Base-by-base conservation (phyloP, 2,329 filamentous ascomycete species). In the Beauveria rudraprayagi region DNA sequence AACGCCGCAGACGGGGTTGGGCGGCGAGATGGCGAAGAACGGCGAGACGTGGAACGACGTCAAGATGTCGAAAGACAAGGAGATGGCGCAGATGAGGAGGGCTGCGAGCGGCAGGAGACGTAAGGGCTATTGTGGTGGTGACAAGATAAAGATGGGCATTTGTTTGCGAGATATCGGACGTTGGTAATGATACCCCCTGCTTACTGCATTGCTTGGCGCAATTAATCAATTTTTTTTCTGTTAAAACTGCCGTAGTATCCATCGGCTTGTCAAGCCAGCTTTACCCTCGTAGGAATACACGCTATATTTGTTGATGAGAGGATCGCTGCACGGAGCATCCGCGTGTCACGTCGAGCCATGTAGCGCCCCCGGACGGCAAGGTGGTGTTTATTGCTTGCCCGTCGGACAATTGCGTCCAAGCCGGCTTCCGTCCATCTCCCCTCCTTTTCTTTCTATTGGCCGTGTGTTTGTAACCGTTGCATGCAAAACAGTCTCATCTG, bases 21-120 rank as follows among this genome's bases (percentile, higher is more conserved):
- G 40, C 26, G 30, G 30, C 30, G 30, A 3, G 30, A 34, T 34
- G 10, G 30, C 30, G 10, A 16, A 48, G 19, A 16, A 76, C 11
- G 64, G 14, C 16, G 11, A 34, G 30, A 34, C 11, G 30, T 34
- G 10, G 30, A 34, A 34, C 10, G 10, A 34, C 47, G 9, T 5
- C 9, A 14, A 34, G 30, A 34, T 14, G 30, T 34, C 10, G 30
- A 34, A 34, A 3, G 10, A 14, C 47, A 24, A 14, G 47, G 47
- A 50, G 47, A 50, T 50, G 11, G 24, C 24, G 47, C 47, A 50
- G 47, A 26, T 50, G 47, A 50, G 24, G 14, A 50, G 24, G 47
- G 47, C 24, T 30, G 11, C 26, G 5, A 24, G 47, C 24, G 47
- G 47, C 47, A 50, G 47, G 26, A 50, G 26, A 50, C 47, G 22